These are phyloP conservation scores for Trichoderma virens DNA, from an alignment of 495 filamentous ascomycete species.

Conservation along the genomic window DNA sequence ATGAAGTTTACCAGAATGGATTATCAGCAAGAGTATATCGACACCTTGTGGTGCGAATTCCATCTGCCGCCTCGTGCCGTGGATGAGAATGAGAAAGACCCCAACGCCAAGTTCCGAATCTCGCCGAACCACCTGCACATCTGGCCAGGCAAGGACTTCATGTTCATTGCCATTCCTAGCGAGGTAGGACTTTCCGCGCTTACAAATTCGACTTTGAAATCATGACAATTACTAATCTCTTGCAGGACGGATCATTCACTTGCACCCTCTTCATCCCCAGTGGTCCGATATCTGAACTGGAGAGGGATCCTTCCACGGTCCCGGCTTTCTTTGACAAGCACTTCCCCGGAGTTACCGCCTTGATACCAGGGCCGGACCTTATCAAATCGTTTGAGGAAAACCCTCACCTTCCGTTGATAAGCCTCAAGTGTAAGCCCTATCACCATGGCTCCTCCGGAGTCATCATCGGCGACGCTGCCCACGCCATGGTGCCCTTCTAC, in stretches of 20 bases:
- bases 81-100: conserved; percentile 22
- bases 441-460: conserved; percentile 71
- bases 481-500: conserved; percentile 97
- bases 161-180: conserved; percentile 97
- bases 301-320: conserved; percentile 46
- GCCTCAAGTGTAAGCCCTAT: conserved; percentile 83
- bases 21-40: conserved; percentile 93
- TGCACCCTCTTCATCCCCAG: conserved; percentile 86
- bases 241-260: conserved; percentile 79
- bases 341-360: conserved; percentile 79
- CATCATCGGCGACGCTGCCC: conserved; percentile 88
- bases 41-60: conserved; percentile 97
- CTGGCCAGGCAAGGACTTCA: conserved; percentile 85
- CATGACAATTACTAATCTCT: background rate
- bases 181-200: conserved; percentile 31
- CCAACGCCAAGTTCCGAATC: conserved; percentile 59
- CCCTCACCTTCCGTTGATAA: conserved; percentile 86
- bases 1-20: conserved; percentile 88
- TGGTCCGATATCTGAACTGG: conserved; percentile 48
- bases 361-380: conserved; percentile 64
- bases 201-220: background rate
- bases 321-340: conserved; percentile 65
- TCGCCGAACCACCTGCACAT: conserved; percentile 93
- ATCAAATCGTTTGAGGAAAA: conserved; percentile 63
- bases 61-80: conserved; percentile 49